These are phyloP conservation scores for Ottelia alismoides DNA, from an alignment of 106 monocot species.

Conservation along the genomic window DNA sequence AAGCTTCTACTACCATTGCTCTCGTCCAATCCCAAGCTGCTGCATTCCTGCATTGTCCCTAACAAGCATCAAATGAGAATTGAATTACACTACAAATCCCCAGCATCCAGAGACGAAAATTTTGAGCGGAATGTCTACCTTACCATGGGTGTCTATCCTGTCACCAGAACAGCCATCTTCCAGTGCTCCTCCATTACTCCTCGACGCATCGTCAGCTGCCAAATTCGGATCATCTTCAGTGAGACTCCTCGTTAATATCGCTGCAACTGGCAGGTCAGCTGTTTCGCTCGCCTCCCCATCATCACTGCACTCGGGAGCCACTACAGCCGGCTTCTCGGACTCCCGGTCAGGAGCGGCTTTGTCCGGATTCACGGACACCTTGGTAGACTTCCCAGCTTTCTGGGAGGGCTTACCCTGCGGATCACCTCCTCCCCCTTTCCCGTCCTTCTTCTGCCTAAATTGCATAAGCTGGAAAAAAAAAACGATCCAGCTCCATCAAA, in stretches of 20 bases:
- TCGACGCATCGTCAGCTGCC: background rate
- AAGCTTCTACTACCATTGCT: background rate
- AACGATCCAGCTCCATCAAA: background rate
- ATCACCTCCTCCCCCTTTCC: conserved; percentile 27
- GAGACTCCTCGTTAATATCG: background rate
- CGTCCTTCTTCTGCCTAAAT: conserved; percentile 89
- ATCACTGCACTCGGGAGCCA: background rate
- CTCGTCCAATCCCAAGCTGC: background rate
- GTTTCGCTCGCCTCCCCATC: background rate
- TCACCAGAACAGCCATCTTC: background rate
- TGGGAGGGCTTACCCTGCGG: conserved; percentile 26
- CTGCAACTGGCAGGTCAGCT: background rate
- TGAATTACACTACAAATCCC: background rate
- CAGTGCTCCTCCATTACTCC: background rate
- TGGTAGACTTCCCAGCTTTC: conserved; percentile 8
- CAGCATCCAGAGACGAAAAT: background rate
- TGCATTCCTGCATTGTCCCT: background rate
- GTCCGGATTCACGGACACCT: conserved; percentile 5
- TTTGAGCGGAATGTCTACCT: conserved; percentile 12
- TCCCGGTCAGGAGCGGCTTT: background rate
- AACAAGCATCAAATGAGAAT: background rate
- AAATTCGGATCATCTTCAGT: conserved; percentile 1
- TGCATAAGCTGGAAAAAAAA: conserved; percentile 67
- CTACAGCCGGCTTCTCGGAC: background rate
- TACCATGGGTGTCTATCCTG: background rate